Evolutionary conservation across 2,329 filamentous ascomycete species (phyloP).

Genomic region (Ceratocystis colombiana): DNA sequence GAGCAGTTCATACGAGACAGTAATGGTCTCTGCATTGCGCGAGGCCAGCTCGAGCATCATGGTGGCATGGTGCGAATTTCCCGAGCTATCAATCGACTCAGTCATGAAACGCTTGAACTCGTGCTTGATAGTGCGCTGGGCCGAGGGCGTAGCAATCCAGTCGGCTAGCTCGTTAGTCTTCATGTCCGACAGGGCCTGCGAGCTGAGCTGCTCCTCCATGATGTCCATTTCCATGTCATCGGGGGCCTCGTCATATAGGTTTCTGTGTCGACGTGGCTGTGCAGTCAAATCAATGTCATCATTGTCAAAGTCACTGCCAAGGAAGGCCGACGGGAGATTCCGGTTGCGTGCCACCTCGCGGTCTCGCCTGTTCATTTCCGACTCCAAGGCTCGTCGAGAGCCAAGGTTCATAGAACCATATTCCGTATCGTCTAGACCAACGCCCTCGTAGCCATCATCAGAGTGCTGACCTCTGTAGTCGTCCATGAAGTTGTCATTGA

Average conservation of each 20-base stretch:
- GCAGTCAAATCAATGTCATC: conserved; percentile 73
- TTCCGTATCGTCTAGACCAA: conserved; percentile 65
- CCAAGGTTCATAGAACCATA: conserved; percentile 60
- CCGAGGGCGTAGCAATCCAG: conserved; percentile 83
- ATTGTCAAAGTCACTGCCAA: conserved; percentile 75
- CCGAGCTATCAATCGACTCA: conserved; percentile 83
- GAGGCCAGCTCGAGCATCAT: conserved; percentile 93
- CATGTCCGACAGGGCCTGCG: conserved; percentile 84
- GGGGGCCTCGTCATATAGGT: conserved; percentile 87
- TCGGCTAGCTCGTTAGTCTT: conserved; percentile 90
- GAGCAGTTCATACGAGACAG: conserved; percentile 91
- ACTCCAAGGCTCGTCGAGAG: conserved; percentile 59
- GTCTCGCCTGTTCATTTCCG: conserved; percentile 63
- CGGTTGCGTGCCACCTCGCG: conserved; percentile 57
- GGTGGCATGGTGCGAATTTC: conserved; percentile 86
- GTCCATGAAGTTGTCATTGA: conserved; percentile 60
- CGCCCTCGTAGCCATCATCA: conserved; percentile 55
- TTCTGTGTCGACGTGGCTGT: conserved; percentile 73
- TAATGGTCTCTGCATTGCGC: conserved; percentile 88
- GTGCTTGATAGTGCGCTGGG: conserved; percentile 84
- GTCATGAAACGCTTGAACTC: conserved; percentile 98
- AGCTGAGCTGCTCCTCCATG: conserved; percentile 87
- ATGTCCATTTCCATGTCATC: conserved; percentile 91
- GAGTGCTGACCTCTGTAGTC: conserved; percentile 57
- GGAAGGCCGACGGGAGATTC: conserved; percentile 60